These are phyloP conservation scores for Cladosporium austrohemisphaericum DNA, from an alignment of 2,329 filamentous ascomycete species.

Conservation along the genomic window DNA sequence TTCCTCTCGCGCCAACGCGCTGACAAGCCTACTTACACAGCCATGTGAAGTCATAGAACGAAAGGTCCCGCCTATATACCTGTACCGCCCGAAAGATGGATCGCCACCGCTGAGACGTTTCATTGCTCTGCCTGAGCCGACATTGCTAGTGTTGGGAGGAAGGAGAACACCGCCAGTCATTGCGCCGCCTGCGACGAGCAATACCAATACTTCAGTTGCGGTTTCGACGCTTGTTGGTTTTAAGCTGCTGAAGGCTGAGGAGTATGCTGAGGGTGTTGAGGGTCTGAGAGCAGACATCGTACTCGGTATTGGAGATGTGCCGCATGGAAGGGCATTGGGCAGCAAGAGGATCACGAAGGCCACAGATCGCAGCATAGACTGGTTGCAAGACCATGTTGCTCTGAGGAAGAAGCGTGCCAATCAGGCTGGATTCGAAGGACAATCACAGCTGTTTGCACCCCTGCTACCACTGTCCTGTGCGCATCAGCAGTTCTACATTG, in stretches of 20 bases:
- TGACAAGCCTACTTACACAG: conserved; percentile 34
- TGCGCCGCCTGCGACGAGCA: conserved; percentile 55
- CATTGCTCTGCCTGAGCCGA: conserved; percentile 63
- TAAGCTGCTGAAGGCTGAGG: conserved; percentile 61
- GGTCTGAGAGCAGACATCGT: conserved; percentile 75
- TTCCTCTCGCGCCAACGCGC: conserved; percentile 23
- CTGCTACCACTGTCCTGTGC: conserved; percentile 72
- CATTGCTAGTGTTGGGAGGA: conserved; percentile 69
- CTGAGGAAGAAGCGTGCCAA: conserved; percentile 7
- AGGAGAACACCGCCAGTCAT: conserved; percentile 73
- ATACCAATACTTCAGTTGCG: conserved; percentile 62
- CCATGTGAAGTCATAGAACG: conserved; percentile 61
- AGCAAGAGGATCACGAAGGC: conserved; percentile 74
- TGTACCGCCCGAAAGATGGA: conserved; percentile 39
- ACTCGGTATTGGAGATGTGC: conserved; percentile 70
- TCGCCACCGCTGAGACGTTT: conserved; percentile 68
- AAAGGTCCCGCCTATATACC: conserved; percentile 52
- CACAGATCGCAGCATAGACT: conserved; percentile 78
- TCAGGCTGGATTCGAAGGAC: conserved; percentile 29
- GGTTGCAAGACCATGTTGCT: conserved; percentile 66
- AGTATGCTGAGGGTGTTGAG: conserved; percentile 64
- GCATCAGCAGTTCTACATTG: conserved; percentile 75
- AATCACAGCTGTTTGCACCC: conserved; percentile 56
- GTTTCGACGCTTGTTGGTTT: conserved; percentile 88
- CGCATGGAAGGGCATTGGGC: conserved; percentile 49